Base-by-base conservation (phyloP, 2,329 filamentous ascomycete species). In the Lasiodiplodia theobromae region DNA sequence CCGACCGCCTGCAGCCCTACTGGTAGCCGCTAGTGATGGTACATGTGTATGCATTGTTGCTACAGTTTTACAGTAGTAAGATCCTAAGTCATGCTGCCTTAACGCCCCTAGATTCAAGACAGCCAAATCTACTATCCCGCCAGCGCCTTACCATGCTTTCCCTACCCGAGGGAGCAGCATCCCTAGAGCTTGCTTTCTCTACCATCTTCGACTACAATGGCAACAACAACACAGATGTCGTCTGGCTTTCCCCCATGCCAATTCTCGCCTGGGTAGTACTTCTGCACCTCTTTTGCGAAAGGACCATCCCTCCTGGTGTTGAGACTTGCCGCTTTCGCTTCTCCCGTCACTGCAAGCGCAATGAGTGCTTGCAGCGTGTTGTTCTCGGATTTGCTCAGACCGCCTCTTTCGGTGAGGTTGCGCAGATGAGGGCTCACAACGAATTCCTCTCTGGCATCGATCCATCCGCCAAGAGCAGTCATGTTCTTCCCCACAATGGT, bases 241-340 rank as follows among this genome's bases (percentile, higher is more conserved):
- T 99, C 96, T 23, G 96, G 88, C 80, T 99, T 99, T 65, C 96
- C 96, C 69, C 96, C 96, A 69, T 89, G 89, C 88, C 93, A 99
- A 69, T 89, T 88, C 79, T 98, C 95, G 47, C 90, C 85, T 0
- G 96, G 95, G 73, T 92, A 97, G 76, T 92, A 90, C 76, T 90
- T 92, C 77, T 96, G 93, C 23, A 97, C 93, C 79, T 97, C 94
- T 80, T 93, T 97, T 51, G 96, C 94, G 79, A 99, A 99, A 0
- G 96, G 96, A 0, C 95, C 94, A 78, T 98, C 92, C 65, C 92
- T 83, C 75, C 91, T 93, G 60, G 86, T 87, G 80, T 97, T 94
- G 69, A 92, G 80, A 76, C 94, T 96, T 7, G 94, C 94, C 8
- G 87, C 84, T 81, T 97, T 97, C 6, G 96, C 95, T 65, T 94